Percentiles rank a stretch among this genome's conserved stretches.
Conservation (phyloP, 805 yeast species). For the Kuraishia capsulata region DNA sequence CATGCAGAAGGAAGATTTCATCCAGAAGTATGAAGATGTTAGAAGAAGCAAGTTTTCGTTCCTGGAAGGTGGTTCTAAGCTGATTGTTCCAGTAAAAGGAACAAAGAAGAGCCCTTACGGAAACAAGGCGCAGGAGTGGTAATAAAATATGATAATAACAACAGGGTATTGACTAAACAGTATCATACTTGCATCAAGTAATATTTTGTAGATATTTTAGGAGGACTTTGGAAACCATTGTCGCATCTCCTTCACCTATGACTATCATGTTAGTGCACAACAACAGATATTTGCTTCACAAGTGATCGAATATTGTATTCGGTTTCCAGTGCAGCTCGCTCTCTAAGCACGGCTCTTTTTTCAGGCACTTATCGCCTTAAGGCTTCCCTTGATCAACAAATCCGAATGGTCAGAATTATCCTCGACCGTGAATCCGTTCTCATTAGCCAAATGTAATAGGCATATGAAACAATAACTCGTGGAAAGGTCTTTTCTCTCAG, state of each 20-base stretch:
- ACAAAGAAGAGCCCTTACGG: constrained; percentile 63
- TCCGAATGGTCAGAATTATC: constrained; percentile 26
- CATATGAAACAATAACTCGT: constrained; percentile 44
- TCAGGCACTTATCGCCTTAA: too few relatives aligned
- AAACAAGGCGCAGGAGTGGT: constrained; percentile 70
- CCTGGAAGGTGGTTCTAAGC: constrained; percentile 80
- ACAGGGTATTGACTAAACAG: background rate
- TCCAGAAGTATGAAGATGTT: constrained; percentile 60
- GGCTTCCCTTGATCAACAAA: constrained; percentile 15
- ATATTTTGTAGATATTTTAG: too few relatives aligned
- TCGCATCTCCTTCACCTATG: background rate
- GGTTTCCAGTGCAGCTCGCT: too few relatives aligned
- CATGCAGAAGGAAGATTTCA: constrained; percentile 76
- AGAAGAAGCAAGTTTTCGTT: constrained; percentile 82
- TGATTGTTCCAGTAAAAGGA: constrained; percentile 55
- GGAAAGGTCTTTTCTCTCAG: constrained; percentile 31
- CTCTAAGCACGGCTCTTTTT: too few relatives aligned
- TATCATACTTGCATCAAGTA: background rate
- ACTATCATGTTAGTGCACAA: too few relatives aligned
- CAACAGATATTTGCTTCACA: too few relatives aligned
- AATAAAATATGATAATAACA: too few relatives aligned
- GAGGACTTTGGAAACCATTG: background rate
- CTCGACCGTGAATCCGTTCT: constrained; percentile 31
- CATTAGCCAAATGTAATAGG: constrained; percentile 39
- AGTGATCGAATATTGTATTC: too few relatives aligned